phyloP scores from a whole-genome alignment of 202 grass and related monocot species.

The Panicum hallii region DNA sequence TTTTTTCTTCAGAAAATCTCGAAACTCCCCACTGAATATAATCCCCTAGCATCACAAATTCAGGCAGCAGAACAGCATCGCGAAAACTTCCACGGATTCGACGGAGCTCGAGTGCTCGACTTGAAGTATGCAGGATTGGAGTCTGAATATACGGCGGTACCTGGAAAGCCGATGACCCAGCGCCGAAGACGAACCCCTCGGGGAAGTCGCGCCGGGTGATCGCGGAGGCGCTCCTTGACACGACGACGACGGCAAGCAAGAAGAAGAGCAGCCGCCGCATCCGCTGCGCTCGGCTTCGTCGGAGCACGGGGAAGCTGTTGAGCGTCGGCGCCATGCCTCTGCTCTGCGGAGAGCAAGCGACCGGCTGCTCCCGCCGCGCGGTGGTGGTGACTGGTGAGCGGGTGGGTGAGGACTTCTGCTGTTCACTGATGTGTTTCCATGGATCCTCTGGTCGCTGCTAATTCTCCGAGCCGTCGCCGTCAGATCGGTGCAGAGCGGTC shows the following conservation, averaged over 20 bases:
- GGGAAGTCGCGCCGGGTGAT: conserved; percentile 62
- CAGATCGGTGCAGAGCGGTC: neutral
- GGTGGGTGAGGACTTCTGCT: neutral
- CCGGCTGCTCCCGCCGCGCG: neutral
- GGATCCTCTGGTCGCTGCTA: neutral
- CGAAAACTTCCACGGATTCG: neutral
- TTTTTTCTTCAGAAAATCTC: neutral
- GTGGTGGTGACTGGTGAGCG: neutral
- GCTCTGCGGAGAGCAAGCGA: neutral
- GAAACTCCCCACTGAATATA: neutral
- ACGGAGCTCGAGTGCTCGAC: neutral
- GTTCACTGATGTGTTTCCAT: neutral
- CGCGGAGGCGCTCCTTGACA: conserved; percentile 7
- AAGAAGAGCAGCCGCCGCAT: neutral
- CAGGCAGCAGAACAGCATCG: neutral
- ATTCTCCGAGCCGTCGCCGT: neutral
- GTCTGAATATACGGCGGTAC: conserved; percentile 25
- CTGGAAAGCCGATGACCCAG: conserved; percentile 71
- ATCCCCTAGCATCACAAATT: neutral
- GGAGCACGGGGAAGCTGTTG: neutral
- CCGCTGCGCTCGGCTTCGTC: neutral
- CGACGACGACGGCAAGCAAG: neutral
- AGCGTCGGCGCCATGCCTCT: neutral
- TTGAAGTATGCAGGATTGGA: neutral
- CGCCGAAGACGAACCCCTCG: conserved; percentile 67